These are phyloP conservation scores for Debaryomyces castellii DNA, from an alignment of 805 yeast species.

Conservation along the genomic window DNA sequence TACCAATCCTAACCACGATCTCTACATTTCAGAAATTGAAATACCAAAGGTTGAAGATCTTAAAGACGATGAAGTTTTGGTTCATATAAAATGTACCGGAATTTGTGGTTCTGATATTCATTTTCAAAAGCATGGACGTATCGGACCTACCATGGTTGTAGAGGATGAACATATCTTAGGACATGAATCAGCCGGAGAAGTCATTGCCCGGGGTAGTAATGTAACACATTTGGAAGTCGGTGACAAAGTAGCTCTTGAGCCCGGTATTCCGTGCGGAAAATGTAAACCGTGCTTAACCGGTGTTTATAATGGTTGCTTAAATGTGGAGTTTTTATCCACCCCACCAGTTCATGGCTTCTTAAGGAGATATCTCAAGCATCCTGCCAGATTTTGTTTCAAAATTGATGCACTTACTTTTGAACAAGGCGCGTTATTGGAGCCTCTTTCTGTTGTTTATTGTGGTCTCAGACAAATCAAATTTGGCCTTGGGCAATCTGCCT, in stretches of 20 bases:
- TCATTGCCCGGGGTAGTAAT: conserved; percentile 46
- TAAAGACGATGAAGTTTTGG: conserved; percentile 13
- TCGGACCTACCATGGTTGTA: conserved; percentile 31
- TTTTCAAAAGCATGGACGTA: conserved; percentile 19
- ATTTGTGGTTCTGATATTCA: conserved; percentile 25
- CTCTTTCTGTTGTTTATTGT: conserved; percentile 24
- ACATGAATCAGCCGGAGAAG: conserved; percentile 48
- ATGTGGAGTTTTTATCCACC: conserved; percentile 4
- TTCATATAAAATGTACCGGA: conserved; percentile 20
- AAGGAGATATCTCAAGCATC: conserved; percentile 9
- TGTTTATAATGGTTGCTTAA: conserved; percentile 7
- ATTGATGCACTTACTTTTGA: conserved; percentile 12
- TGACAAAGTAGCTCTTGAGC: conserved; percentile 52
- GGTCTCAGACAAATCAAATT: conserved; percentile 18
- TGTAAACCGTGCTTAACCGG: conserved; percentile 11
- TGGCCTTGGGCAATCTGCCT: conserved; percentile 14
- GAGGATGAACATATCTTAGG: conserved; percentile 24
- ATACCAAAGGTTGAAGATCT: conserved; percentile 4
- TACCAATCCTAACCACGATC: conserved; percentile 9
- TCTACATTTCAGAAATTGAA: conserved; percentile 4
- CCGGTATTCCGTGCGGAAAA: conserved; percentile 51
- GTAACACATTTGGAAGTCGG: conserved; percentile 46
- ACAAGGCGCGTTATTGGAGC: conserved; percentile 26
- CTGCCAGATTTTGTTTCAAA: conserved; percentile 7
- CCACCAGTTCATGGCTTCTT: conserved; percentile 8